A percentile compares a stretch with the other conserved stretches of the same genome.
These are phyloP conservation scores for Platanthera zijinensis DNA, from an alignment of 106 monocot genomes.

Conservation along the genomic window DNA sequence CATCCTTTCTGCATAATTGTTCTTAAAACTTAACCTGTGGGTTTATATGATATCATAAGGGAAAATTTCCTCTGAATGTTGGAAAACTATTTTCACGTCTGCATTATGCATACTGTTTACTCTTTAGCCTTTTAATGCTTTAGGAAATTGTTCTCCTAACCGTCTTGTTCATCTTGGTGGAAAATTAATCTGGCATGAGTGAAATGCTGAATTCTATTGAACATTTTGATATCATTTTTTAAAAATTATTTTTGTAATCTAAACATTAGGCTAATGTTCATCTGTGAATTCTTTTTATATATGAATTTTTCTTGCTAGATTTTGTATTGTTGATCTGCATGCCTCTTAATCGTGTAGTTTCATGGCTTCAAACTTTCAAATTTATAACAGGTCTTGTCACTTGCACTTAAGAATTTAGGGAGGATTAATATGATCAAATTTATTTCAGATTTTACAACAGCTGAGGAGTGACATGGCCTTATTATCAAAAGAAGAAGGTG, in stretches of 20 bases:
- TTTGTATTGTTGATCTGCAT: neutral
- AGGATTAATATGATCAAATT: neutral
- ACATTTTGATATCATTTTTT: too few species aligned
- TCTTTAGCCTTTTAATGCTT: neutral
- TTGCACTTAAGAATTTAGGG: neutral
- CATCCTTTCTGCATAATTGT: neutral
- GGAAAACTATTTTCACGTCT: neutral
- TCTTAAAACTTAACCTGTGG: neutral
- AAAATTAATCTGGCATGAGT: neutral
- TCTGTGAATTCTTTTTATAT: neutral
- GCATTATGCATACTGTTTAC: neutral
- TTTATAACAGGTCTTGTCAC: neutral
- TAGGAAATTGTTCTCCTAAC: neutral
- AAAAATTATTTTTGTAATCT: neutral
- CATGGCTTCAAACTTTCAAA: neutral
- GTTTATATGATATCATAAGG: neutral
- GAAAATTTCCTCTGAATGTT: neutral
- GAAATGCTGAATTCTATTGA: neutral
- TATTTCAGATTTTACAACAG: conserved; percentile 85
- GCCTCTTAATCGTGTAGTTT: neutral
- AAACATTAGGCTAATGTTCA: neutral
- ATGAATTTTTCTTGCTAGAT: too few species aligned
- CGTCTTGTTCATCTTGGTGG: neutral
- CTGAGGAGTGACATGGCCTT: conserved; percentile 83
- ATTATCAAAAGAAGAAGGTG: conserved; percentile 89